Base-by-base conservation (phyloP, 106 monocot genomes). In the Dendrobium chrysotoxum region DNA sequence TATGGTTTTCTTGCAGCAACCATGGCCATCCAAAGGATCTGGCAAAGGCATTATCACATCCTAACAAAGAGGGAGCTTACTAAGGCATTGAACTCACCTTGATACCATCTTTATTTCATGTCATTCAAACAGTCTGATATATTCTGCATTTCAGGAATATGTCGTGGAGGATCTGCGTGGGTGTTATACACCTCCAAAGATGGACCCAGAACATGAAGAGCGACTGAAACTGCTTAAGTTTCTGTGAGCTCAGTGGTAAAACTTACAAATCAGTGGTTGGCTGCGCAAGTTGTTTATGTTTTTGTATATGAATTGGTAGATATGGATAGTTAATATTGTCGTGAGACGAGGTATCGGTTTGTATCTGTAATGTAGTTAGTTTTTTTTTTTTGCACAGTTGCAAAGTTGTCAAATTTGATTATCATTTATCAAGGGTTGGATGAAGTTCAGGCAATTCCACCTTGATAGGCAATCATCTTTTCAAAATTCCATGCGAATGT, bases 41-140 rank as follows among this genome's bases (percentile, higher is more conserved):
- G 93, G 99, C 99, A 99, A 82, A 86, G 90, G 31, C 99, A 99
- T 77, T 99, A 99, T 86, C 99, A 99, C 82, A 95, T 99, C 66
- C 93, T 99, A 20, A 91, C 95, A 7, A 99, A 99, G 78, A 95
- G 90, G 79, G 95, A 95, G 84, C 92, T 99, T 5, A 99, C 99
- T 67, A 99, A 99, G 91, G 99, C 79, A 80, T 75, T 61, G 4
- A 15, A 41, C 74, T 41, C 40, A 65, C 3, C 17, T 21, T 16
- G 9, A 72, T 72, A 0, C 1, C 42, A 18, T 26, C 21, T 40
- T 23, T 8, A 47, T 25, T 40, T 47, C 7, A 2, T 25, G 74
- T 75, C 40, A 40, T 73, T 73, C 1, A 21, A 23, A 23, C 17
- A 18, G 6, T 75, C 45, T 75, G 28, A 31, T 50, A 18, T 57